Conservation (phyloP, 2,329 filamentous ascomycete species). For the Aspergillus hortae region DNA sequence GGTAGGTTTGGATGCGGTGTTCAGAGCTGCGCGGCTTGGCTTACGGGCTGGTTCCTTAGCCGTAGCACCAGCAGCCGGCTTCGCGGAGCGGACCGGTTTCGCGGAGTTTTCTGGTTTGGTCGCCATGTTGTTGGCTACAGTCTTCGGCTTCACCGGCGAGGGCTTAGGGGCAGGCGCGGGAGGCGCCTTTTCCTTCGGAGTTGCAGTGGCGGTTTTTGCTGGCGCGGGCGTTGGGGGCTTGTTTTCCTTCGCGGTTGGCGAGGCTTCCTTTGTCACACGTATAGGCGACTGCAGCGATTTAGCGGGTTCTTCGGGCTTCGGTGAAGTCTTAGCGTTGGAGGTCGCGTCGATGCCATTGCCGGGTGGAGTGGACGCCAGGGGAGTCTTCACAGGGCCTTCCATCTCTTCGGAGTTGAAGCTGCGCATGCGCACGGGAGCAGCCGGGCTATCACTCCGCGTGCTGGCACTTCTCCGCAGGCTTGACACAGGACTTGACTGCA, state of each 20-base stretch:
- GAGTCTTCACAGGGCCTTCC: conserved; percentile 27
- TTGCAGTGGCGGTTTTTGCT: conserved; percentile 5
- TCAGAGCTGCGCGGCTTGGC: conserved; percentile 29
- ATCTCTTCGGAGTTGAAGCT: conserved; percentile 30
- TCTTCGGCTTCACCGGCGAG: conserved; percentile 21
- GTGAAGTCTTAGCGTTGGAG: conserved; percentile 13
- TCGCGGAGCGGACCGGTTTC: conserved; percentile 21
- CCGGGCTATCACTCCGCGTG: conserved; percentile 31
- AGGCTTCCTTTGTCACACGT: conserved; percentile 5
- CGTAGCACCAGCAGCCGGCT: conserved; percentile 24
- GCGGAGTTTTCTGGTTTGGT: conserved; percentile 24
- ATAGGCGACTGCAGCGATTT: neutral
- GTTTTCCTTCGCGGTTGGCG: conserved; percentile 17
- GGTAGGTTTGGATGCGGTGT: conserved; percentile 25
- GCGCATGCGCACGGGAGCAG: conserved; percentile 25
- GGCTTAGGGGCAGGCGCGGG: conserved; percentile 5
- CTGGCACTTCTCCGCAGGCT: conserved; percentile 40
- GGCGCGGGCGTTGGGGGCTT: conserved; percentile 8
- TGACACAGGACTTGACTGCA: conserved; percentile 39
- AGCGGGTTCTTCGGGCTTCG: neutral
- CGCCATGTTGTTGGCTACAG: conserved; percentile 5
- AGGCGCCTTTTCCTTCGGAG: neutral
- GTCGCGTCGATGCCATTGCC: conserved; percentile 19
- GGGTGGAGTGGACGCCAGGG: conserved; percentile 24
- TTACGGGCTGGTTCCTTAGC: conserved; percentile 27